These are phyloP conservation scores for Solanum corneliomulleri DNA, from an alignment of 257 asterid species.

Conservation along the genomic window DNA sequence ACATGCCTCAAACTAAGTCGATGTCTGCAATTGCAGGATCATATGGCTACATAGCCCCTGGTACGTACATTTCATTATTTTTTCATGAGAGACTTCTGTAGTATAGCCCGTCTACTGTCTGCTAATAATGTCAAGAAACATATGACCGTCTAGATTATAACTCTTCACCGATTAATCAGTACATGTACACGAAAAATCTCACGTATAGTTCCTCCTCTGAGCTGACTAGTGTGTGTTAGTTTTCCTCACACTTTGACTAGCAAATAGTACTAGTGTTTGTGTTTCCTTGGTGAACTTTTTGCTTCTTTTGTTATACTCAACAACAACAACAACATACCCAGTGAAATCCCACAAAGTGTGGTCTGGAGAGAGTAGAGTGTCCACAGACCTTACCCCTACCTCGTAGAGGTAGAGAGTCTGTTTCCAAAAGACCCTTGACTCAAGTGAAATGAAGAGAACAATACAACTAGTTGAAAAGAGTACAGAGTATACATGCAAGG, in stretches of 20 bases:
- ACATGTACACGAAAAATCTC: neutral
- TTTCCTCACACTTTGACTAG: neutral
- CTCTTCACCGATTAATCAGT: neutral
- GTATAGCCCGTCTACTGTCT: neutral
- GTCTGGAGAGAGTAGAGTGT: neutral
- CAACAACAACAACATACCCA: neutral
- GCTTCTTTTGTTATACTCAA: neutral
- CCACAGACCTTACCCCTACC: neutral
- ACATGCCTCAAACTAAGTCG: slow-evolving; percentile 30
- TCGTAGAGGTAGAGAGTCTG: neutral
- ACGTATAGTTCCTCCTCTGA: neutral
- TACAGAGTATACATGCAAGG: neutral
- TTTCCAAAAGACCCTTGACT: neutral
- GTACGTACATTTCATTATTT: slow-evolving; percentile 18
- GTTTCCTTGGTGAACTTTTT: neutral
- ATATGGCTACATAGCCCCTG: slow-evolving; percentile 61
- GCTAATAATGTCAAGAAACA: neutral
- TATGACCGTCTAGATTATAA: neutral
- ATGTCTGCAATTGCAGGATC: slow-evolving; percentile 53
- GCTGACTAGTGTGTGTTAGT: neutral
- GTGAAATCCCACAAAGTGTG: neutral
- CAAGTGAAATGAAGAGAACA: neutral
- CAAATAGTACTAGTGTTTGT: neutral
- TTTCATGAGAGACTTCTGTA: neutral
- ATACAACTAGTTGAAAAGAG: neutral